Evolutionary conservation across 2,329 filamentous ascomycete genomes (phyloP).

Genomic region (Botryotinia calthae): DNA sequence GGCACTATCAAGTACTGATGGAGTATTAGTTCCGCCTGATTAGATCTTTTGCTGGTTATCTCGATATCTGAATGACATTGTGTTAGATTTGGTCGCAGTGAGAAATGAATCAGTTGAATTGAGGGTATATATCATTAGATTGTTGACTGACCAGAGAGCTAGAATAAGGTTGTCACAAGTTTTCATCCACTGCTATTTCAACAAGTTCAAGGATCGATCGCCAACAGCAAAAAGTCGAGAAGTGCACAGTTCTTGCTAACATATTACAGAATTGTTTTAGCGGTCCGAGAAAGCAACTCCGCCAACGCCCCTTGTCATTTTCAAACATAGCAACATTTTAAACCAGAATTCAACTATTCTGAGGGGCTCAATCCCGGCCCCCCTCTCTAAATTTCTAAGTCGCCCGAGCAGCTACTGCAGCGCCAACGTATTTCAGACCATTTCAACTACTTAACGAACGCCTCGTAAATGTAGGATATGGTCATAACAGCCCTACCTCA

Average conservation of each 20-base stretch:
- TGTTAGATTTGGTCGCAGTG: too few relatives aligned
- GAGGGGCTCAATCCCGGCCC: not conserved
- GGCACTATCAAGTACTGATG: too few relatives aligned
- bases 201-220: not conserved
- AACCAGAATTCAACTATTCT: not conserved
- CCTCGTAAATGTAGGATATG: constrained; percentile 43
- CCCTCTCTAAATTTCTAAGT: not conserved
- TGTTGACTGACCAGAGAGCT: too few relatives aligned
- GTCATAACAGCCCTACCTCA: constrained; percentile 6
- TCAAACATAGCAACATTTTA: not conserved
- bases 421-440: constrained; percentile 42
- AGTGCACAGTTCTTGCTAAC: not conserved
- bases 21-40: not conserved
- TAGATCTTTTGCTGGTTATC: not conserved
- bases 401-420: constrained; percentile 42
- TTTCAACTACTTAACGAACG: constrained; percentile 39
- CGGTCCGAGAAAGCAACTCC: not conserved
- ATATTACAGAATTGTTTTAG: not conserved
- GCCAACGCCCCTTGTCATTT: constrained; percentile 1
- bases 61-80: not conserved
- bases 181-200: not conserved
- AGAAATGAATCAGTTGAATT: too few relatives aligned
- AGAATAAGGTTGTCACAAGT: not conserved
- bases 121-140: too few relatives aligned
- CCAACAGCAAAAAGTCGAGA: not conserved